Evolutionary conservation across 2,329 filamentous ascomycete species (phyloP), one percentile per base, ranked within the genome.

Genomic region (Tolypocladium album): DNA sequence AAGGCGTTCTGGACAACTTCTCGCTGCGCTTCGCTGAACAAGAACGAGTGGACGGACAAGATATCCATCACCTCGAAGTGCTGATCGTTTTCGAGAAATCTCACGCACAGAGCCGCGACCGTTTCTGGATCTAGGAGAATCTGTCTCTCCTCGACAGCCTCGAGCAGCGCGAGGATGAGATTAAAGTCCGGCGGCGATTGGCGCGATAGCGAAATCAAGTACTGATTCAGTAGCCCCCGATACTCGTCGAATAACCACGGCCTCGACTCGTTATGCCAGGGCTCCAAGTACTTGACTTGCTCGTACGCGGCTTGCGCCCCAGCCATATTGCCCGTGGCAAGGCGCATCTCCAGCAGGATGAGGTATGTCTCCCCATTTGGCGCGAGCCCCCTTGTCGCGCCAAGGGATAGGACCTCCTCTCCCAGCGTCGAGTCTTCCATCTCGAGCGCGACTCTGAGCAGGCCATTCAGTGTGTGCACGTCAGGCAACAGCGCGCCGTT

Each of bases 51-150:
- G 5, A 88, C 81, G 31, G 92, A 90, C 20, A 97, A 81, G 0
- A 95, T 82, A 69, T 96, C 90, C 63, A 91, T 88, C 5, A 91
- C 86, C 62, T 95, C 91, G 64, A 87, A 85, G 52, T 86, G 81
- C 69, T 96, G 89, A 67, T 90, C 88, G 47, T 88, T 85, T 62
- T 84, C 81, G 13, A 97, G 80, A 65, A 96, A 88, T 50, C 88
- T 78, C 53, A 87, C 78, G 61, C 87, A 88, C n/a, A 97, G 78
- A 0, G 84, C 81, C 8, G 87, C 84, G 0, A 94, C 83, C 0
- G 92, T 95, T 52, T 86, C 81, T 0, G 92, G 84, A 42, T 89
- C 87, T 17, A 97, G 80, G 1, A 81, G 82, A 9, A 85, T 83
- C 59, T 86, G 80, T 13, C 86, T 84, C 67, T 91, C 84, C 61